These are phyloP conservation scores for Lathyrus aphaca DNA, from an alignment of 306 rosid species.

Conservation along the genomic window DNA sequence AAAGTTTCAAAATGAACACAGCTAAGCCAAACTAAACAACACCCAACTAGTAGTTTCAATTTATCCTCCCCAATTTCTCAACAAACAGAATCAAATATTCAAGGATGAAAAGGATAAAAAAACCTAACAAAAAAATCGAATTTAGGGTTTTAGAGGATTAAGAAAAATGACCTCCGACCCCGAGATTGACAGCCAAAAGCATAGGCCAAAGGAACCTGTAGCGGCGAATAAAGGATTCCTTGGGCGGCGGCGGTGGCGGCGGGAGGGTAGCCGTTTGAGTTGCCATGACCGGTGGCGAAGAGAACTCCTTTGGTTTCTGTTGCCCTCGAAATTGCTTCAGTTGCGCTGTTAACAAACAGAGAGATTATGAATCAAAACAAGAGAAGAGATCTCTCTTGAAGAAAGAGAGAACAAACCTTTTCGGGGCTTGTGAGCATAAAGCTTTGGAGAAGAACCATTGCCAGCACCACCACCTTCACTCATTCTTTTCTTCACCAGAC, in stretches of 20 bases:
- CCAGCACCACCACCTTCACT: slow-evolving; percentile 45
- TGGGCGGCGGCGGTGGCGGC: slow-evolving; percentile 59
- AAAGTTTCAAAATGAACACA: slow-evolving; percentile 10
- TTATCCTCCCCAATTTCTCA: slow-evolving; percentile 29
- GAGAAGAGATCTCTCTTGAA: background rate
- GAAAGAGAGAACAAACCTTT: slow-evolving; percentile 48
- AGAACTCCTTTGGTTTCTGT: slow-evolving; percentile 44
- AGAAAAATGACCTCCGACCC: slow-evolving; percentile 71
- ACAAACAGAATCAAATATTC: slow-evolving; percentile 24
- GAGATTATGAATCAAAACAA: slow-evolving; percentile 28
- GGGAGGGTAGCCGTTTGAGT: slow-evolving; percentile 45
- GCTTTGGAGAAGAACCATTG: slow-evolving; percentile 57
- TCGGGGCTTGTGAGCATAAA: slow-evolving; percentile 68
- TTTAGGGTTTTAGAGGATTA: background rate
- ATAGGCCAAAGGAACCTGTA: slow-evolving; percentile 81
- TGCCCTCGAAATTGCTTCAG: slow-evolving; percentile 62
- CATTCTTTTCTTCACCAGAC: slow-evolving; percentile 44
- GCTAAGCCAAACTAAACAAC: background rate
- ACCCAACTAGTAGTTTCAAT: slow-evolving; percentile 13
- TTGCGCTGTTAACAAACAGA: slow-evolving; percentile 48
- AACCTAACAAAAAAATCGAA: background rate
- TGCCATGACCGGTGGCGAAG: slow-evolving; percentile 55
- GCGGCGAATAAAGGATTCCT: slow-evolving; percentile 75
- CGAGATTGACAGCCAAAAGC: slow-evolving; percentile 82
- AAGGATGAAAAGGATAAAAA: background rate